A percentile compares a stretch with the other conserved stretches of the same genome.
Evolutionary conservation across 176 grass and related monocot species (phyloP).

Genomic region (Elymus sibiricus): DNA sequence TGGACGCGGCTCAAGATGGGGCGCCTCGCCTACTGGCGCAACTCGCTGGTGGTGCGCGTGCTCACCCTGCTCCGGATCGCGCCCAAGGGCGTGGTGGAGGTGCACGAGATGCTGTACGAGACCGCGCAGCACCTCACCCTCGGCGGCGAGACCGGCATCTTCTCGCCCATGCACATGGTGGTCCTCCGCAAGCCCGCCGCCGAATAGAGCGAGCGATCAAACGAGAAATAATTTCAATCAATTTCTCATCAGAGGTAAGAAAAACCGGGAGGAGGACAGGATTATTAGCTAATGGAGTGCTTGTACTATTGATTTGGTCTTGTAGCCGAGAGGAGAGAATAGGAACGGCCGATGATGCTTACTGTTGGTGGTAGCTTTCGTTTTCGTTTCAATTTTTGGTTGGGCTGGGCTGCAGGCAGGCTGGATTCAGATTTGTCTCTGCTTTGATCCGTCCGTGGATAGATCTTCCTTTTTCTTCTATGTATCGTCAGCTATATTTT

Average conservation of each 20-base stretch:
- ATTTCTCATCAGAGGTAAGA: too few species aligned
- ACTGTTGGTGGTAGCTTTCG: too few species aligned
- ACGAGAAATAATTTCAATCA: too few species aligned
- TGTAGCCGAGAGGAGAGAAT: too few species aligned
- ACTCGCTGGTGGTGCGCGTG: conserved; percentile 82
- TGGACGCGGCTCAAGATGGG: conserved; percentile 99
- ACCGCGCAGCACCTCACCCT: conserved; percentile 80
- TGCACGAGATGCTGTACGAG: conserved; percentile 98
- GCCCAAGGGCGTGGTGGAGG: conserved; percentile 86
- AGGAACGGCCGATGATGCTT: too few species aligned
- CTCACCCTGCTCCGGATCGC: conserved; percentile 87
- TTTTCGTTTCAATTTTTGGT: too few species aligned
- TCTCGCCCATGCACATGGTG: conserved; percentile 99
- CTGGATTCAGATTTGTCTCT: not conserved
- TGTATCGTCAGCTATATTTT: not conserved
- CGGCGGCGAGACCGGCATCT: conserved; percentile 90
- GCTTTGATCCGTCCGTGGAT: not conserved
- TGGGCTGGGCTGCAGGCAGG: too few species aligned
- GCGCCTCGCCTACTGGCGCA: conserved; percentile 91
- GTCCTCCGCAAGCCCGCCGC: conserved; percentile 77
- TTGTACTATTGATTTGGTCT: too few species aligned
- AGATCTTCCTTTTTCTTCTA: too few species aligned
- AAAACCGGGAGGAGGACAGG: too few species aligned
- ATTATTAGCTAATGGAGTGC: too few species aligned
- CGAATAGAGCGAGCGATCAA: conserved; percentile 27